Evolutionary conservation across 2,329 filamentous ascomycete genomes (phyloP), one percentile per base, ranked within the genome.

Genomic region (Xylaria sp.): DNA sequence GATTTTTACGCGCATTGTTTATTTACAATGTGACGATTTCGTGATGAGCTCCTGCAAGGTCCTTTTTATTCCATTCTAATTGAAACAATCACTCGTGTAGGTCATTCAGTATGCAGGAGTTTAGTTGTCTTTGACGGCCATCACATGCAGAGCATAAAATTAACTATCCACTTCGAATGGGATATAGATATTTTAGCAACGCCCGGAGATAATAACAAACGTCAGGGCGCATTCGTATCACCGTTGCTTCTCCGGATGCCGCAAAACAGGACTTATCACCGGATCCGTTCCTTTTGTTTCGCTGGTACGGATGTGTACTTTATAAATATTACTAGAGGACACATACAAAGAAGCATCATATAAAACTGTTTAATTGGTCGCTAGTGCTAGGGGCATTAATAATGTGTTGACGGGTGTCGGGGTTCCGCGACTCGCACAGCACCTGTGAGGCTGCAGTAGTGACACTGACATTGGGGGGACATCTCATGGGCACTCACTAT

Each of bases 91-190:
- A 28, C 46, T 6, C 26, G 23, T 20, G 17, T 4, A 17, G 46
- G 23, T 11, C 26, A 49, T 49, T 2, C 15, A 10, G 23, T 31
- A 26, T 51, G 48, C 26, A 31, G 48, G 13, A n/a, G 13, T 13
- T 15, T 1, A 31, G 48, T 31, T 53, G 26, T 31, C 15, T 53
- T 33, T 53, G 10, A 31, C 13, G 6, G 10, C 36, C 15, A n/a
- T 53, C 15, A 49, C 9, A 53, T 33, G 23, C 49, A 53, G 4
- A 46, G 48, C 48, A 51, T 51, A 51, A 51, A 31, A 31, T 51
- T 51, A 31, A 17, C 26, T 31, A 31, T 15, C 48, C 46, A 5
- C 23, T 48, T 48, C 26, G 20, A 48, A 48, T 48, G 44, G 20
- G n/a, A 17, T 44, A 23, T 13, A 23, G 23, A 23, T 23, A 28